These are phyloP conservation scores for Akanthomyces muscarius DNA, from an alignment of 2,329 filamentous ascomycete genomes.

Conservation along the genomic window DNA sequence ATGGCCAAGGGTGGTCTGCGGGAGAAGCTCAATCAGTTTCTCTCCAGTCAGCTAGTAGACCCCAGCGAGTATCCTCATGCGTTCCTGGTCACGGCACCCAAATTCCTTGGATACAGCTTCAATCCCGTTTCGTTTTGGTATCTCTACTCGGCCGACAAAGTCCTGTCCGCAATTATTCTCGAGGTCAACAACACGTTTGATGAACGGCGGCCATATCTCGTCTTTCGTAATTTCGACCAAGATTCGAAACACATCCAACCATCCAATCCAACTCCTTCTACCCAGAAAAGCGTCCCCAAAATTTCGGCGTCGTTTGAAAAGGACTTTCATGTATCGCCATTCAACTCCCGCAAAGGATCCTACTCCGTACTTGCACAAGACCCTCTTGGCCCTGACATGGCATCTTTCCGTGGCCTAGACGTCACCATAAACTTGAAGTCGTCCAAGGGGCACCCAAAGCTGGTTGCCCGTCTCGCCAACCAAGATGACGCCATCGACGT, in stretches of 20 bases:
- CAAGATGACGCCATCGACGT: slow-evolving; percentile 49
- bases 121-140: slow-evolving; percentile 80
- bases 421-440: slow-evolving; percentile 59
- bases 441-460: slow-evolving; percentile 56
- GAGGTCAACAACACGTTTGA: slow-evolving; percentile 77
- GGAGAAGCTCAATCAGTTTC: slow-evolving; percentile 58
- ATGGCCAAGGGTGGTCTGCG: slow-evolving; percentile 49
- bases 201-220: slow-evolving; percentile 51
- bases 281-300: slow-evolving; percentile 24
- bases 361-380: slow-evolving; percentile 51
- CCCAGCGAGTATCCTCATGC: slow-evolving; percentile 60
- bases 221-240: slow-evolving; percentile 26
- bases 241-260: slow-evolving; percentile 19
- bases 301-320: slow-evolving; percentile 53
- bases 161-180: slow-evolving; percentile 61
- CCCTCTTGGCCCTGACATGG: slow-evolving; percentile 36
- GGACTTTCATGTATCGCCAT: slow-evolving; percentile 73
- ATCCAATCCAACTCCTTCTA: not conserved
- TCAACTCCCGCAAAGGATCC: slow-evolving; percentile 58
- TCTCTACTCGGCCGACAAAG: slow-evolving; percentile 57
- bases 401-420: slow-evolving; percentile 44
- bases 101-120: slow-evolving; percentile 66
- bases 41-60: slow-evolving; percentile 53
- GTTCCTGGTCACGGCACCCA: slow-evolving; percentile 67
- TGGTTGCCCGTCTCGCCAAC: slow-evolving; percentile 58